Evolutionary conservation across 1,284 basidiomycete species (phyloP), one percentile per base, ranked within the genome.

Genomic region (Wolfiporia cocos): DNA sequence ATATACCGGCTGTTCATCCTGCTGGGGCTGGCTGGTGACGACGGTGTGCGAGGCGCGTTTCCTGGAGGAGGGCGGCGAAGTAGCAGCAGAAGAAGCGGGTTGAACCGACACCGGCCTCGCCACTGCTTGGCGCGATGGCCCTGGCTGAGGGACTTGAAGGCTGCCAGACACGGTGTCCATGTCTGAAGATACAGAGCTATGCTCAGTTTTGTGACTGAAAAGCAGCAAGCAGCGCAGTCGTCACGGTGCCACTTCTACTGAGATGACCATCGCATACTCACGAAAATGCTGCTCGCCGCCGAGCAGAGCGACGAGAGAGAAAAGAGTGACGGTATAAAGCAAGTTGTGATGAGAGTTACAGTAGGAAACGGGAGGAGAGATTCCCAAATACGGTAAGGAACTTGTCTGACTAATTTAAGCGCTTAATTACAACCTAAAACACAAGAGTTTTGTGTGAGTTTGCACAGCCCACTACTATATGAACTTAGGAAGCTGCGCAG

Each of bases 31-130:
- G 0, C 69, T 60, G 3, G 74, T 68, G 22, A 71, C 66, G 40
- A 76, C 73, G 28, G 65, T 67, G 50, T 77, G 75, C 2, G 74
- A 77, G 3, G 75, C 74, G 30, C 73, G 65, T 53, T 76, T 69
- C 40, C 70, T 67, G 23, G 69, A 61, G 3, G 71, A 53, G 2
- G 67, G 53, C 35, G 61, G 64, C 26, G 65, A 54, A 32, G 59
- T 48, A 9, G 66, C 55, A 9, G 67, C 37, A 22, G 61, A 49
- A 1, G 67, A 57, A 2, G 67, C 62, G 36, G 73, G 66, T 35
- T 75, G 67, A 14, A 68, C 70, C 6, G 67, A 67, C 32, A 70
- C 67, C 4, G 74, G 70, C 57, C 42, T 66, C 56, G 46, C 67
- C 55, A 26, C 56, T n/a, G n/a, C n/a, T 18, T 69, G 66, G 29